phyloP scores from a whole-genome alignment of 768 basidiomycete genomes.

The Mycena belliarum region DNA sequence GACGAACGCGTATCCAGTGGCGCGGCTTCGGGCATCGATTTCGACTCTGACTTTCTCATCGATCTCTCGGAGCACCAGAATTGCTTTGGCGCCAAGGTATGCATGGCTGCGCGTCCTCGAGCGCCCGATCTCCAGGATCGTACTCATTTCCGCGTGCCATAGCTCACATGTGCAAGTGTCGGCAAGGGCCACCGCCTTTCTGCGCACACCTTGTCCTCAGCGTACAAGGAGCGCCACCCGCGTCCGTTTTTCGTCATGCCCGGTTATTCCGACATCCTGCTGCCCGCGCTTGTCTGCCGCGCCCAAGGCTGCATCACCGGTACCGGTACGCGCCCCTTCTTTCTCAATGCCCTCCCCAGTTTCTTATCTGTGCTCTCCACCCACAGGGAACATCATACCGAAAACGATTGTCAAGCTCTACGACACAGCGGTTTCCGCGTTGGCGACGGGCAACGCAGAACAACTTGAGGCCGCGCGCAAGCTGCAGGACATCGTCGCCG shows the following conservation, averaged over 20 bases:
- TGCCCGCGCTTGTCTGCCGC: slow-evolving; percentile 22
- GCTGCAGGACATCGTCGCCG: slow-evolving; percentile 60
- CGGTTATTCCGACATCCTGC: slow-evolving; percentile 23
- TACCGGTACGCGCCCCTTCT: slow-evolving; percentile 12
- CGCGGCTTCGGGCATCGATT: slow-evolving; percentile 22
- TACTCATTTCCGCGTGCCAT: not conserved
- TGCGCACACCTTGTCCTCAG: slow-evolving; percentile 17
- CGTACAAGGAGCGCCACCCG: slow-evolving; percentile 22
- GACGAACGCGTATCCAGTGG: slow-evolving; percentile 7
- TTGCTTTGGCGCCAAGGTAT: slow-evolving; percentile 24
- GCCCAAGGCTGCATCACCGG: slow-evolving; percentile 22
- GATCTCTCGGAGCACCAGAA: slow-evolving; percentile 24
- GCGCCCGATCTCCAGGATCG: no score
- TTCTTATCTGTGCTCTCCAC: no score
- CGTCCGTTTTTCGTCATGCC: slow-evolving; percentile 21
- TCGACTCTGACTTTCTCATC: slow-evolving; percentile 20
- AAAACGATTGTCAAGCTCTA: slow-evolving; percentile 24
- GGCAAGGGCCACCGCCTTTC: slow-evolving; percentile 23
- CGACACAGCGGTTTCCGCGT: slow-evolving; percentile 15
- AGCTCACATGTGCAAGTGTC: slow-evolving; percentile 24
- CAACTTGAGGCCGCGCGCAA: slow-evolving; percentile 41
- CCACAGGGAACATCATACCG: slow-evolving; percentile 22
- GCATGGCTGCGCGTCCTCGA: not conserved
- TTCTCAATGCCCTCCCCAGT: no score
- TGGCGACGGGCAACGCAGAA: slow-evolving; percentile 1